Conservation (phyloP, 2,329 filamentous ascomycete genomes). For the Venturia effusa region DNA sequence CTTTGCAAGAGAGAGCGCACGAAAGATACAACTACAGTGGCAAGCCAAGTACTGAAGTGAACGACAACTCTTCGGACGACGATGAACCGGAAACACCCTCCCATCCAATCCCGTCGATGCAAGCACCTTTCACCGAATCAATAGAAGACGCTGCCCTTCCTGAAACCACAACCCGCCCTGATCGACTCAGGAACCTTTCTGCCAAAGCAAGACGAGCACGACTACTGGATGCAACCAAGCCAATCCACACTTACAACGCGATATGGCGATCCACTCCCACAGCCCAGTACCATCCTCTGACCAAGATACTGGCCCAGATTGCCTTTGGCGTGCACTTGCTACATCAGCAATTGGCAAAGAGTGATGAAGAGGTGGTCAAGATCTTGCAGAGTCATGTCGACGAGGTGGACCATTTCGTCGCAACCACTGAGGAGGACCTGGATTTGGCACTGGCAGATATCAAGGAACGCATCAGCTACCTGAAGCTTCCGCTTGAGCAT, state of each 20-base stretch:
- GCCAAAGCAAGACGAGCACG: constrained; percentile 53
- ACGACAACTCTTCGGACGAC: constrained; percentile 14
- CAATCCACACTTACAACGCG: constrained; percentile 60
- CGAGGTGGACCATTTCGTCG: constrained; percentile 84
- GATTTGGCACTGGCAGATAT: constrained; percentile 69
- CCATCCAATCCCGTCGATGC: constrained; percentile 68
- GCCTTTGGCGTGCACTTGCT: constrained; percentile 87
- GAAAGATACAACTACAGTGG: neutral
- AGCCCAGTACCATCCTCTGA: constrained; percentile 70
- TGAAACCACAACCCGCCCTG: constrained; percentile 30
- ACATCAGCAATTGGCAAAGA: constrained; percentile 76
- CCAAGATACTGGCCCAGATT: constrained; percentile 85
- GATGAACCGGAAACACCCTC: constrained; percentile 29
- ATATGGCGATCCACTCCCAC: constrained; percentile 63
- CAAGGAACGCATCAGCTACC: constrained; percentile 63
- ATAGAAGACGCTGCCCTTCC: constrained; percentile 52
- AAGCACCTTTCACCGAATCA: constrained; percentile 73
- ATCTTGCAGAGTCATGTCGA: constrained; percentile 90
- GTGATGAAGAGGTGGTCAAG: constrained; percentile 73
- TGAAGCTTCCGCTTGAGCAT: constrained; percentile 77
- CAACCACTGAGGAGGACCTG: constrained; percentile 77
- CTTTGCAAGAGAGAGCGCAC: neutral
- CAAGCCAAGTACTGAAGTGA: constrained; percentile 9
- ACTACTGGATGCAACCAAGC: constrained; percentile 56
- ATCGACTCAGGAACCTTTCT: constrained; percentile 30